Evolutionary conservation across 768 basidiomycete genomes (phyloP).

Genomic region (Naganishia antarctica): DNA sequence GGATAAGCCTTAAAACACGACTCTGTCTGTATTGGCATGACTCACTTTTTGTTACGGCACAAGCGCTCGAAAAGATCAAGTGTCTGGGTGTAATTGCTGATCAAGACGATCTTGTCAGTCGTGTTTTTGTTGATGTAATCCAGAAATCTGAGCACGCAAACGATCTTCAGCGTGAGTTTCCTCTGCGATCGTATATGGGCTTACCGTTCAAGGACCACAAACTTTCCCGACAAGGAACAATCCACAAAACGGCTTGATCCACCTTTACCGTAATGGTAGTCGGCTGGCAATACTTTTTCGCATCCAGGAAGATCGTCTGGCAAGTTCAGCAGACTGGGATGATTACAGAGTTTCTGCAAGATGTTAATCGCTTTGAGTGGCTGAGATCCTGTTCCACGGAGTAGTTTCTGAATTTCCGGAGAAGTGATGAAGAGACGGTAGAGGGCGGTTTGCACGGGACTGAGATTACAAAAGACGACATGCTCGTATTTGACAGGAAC

Average conservation of each 20-base stretch:
- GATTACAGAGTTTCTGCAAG: slow-evolving; percentile 91
- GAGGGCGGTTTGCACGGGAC: slow-evolving; percentile 73
- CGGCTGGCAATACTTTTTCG: slow-evolving; percentile 73
- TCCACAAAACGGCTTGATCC: slow-evolving; percentile 55
- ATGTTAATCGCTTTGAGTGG: slow-evolving; percentile 95
- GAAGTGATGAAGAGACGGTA: slow-evolving; percentile 89
- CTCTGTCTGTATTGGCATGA: not conserved
- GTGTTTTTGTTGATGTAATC: slow-evolving; percentile 74
- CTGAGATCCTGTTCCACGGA: slow-evolving; percentile 81
- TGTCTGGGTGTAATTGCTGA: slow-evolving; percentile 95
- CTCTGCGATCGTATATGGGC: slow-evolving; percentile 21
- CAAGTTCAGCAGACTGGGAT: slow-evolving; percentile 80
- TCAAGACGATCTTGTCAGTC: slow-evolving; percentile 90
- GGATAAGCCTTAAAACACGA: not conserved
- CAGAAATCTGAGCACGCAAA: slow-evolving; percentile 60
- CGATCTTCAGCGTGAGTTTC: slow-evolving; percentile 5
- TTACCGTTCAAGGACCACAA: slow-evolving; percentile 84
- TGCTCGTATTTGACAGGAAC: slow-evolving; percentile 99
- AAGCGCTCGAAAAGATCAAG: slow-evolving; percentile 87
- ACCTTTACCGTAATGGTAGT: slow-evolving; percentile 52
- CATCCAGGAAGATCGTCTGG: slow-evolving; percentile 79
- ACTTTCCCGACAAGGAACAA: slow-evolving; percentile 85
- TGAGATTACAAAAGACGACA: slow-evolving; percentile 85
- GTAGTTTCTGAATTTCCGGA: slow-evolving; percentile 81
- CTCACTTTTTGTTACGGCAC: slow-evolving; percentile 75